Evolutionary conservation across 1,284 basidiomycete genomes (phyloP), one percentile per base, ranked within the genome.

Genomic region (Rhizoctonia solani): DNA sequence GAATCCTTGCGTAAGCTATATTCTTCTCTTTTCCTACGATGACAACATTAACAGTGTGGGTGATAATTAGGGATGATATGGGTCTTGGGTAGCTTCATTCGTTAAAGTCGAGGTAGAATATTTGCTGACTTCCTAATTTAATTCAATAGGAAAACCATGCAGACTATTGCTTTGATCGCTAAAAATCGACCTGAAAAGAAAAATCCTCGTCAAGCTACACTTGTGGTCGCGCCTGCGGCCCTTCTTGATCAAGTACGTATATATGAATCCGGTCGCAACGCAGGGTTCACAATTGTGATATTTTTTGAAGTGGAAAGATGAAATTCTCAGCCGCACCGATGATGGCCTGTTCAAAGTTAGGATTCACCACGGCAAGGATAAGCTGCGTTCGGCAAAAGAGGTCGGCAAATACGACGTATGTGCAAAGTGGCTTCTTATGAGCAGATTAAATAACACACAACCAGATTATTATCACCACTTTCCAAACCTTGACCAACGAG

Each of bases 171-270:
- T 3, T 65, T 70, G 9, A 75, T 74, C 70, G 63, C 66, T 27
- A 61, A 70, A 11, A 75, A 74, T 53, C 68, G 42, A 25, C 70
- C 71, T 2, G 50, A 4, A 80, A 83, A 32, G 82, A 83, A 6
- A 76, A 79, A 37, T 39, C 41, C 30, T 5, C 71, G 77, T 55
- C 79, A 79, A 50, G 83, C 83, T 2, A 88, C 85, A 5, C 81
- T 90, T 2, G 81, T 90, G 54, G 81, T 90, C 27, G 87, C 88
- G 1, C 88, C 88, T 0, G 83, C 87, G 0, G 87, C 88, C 1
- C 79, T 90, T 14, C 77, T 90, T 16, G 80, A 84, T 53, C 87
- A 89, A 78, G 85, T 83, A 69, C 14, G 75, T 67, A 41, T 25
- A 42, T 53, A 5, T 16, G 16, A n/a, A n/a, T 8, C 49, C 66